Evolutionary conservation across 805 yeast genomes (phyloP), one percentile per base, ranked within the genome.

Genomic region (Candida nitratophila): DNA sequence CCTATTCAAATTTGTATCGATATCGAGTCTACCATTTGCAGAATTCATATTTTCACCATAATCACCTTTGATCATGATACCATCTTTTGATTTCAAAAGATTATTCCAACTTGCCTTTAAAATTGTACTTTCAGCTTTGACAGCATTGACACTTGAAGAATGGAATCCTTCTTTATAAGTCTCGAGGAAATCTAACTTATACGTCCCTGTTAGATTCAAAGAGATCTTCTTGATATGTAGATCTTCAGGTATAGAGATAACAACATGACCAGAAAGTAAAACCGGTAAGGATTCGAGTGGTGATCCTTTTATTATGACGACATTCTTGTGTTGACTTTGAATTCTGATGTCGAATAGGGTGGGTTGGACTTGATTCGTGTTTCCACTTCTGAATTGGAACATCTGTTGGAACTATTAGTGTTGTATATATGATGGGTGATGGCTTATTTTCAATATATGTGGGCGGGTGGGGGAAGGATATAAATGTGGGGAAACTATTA

Each of bases 71-170:
- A 50, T 45, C 4, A 74, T 55, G 3, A 40, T 47, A 2, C 79
- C 81, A 5, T 64, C 57, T 1, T 66, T 54, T 36, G 55, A 50
- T 14, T 67, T 64, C 37, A 76, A 57, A 31, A 76, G 56, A 48
- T 76, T 76, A 40, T 63, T 60, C 81, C 81, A 76, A 16, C 65
- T 69, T 22, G 68, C 73, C 26, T 63, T 57, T 39, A 76, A 50
- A 7, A 70, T 67, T 37, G 69, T 63, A 16, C 62, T 55, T 22
- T 69, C 60, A 38, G 71, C 76, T 26, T 57, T 47, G 15, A 69
- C 63, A 33, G 67, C 69, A 37, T 63, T 65, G 0, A 59, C 57
- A 9, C 52, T 52, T 6, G 50, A 42, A 8, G 61, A 50, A 9
- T 45, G 48, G 2, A 14, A 16, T 9, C 39, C 45, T 4, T 50